These are phyloP conservation scores for Zygosaccharomyces rouxii DNA, from an alignment of 805 yeast species.

Conservation along the genomic window DNA sequence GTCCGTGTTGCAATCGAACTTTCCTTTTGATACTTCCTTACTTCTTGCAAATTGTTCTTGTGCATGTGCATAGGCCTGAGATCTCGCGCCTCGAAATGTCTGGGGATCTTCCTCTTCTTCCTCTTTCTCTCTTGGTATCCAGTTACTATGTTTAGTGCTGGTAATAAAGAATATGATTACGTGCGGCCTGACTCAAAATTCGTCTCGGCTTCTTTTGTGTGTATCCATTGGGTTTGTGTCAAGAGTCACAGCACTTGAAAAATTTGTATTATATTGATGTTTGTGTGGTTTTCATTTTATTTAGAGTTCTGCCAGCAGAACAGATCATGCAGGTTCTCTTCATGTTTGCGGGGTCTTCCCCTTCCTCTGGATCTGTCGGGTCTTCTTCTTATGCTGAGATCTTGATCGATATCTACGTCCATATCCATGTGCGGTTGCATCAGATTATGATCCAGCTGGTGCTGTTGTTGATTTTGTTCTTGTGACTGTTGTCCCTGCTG, in stretches of 20 bases:
- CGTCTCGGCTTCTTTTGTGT: not conserved
- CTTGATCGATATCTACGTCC: not conserved
- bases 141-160: not conserved
- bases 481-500: constrained; percentile 3
- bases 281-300: not conserved
- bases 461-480: not conserved
- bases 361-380: constrained; percentile 3
- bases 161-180: not conserved
- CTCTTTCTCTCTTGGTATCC: too few relatives aligned
- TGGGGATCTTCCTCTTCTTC: not conserved
- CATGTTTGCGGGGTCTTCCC: constrained; percentile 6
- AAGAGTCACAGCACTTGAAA: not conserved
- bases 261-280: too few relatives aligned
- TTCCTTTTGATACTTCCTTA: too few relatives aligned
- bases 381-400: not conserved
- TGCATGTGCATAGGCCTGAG: not conserved
- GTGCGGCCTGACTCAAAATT: not conserved
- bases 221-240: not conserved
- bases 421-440: not conserved
- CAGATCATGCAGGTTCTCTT: constrained; percentile 13
- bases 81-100: not conserved
- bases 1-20: too few relatives aligned
- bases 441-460: not conserved
- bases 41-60: too few relatives aligned
- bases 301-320: constrained; percentile 23